Base-by-base conservation (phyloP, 495 filamentous ascomycete genomes). In the Penicillium pulvis region DNA sequence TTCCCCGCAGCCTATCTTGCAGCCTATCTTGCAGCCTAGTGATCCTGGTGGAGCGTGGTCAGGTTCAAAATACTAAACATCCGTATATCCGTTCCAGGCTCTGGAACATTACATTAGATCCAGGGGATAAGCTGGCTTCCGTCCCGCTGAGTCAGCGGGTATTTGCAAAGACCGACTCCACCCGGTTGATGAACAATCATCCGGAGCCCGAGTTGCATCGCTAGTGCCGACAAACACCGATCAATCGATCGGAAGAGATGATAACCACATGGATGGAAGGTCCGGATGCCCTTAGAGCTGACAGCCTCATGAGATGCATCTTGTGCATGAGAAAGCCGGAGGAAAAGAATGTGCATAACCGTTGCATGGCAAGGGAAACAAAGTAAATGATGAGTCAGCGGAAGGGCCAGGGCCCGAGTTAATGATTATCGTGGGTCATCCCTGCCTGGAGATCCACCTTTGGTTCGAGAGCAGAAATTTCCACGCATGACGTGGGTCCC, bases 381-480 rank as follows among this genome's bases (percentile, higher is more conserved):
- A 41, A 39, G 35, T 33, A 11, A 12, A 41, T n/a, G 44, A 47
- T 47, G 20, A 24, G 20, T 47, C 44, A 47, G 44, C 44, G 44
- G 44, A 47, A 47, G 8, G 14, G 10, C 10, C 44, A 26, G 24
- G 44, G 9, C 23, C 44, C 44, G 44, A 17, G 20, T 24, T 5
- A 26, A 26, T 26, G 9, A 14, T 24, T 10, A 1, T 12, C 1
- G 20, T 23, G 44, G 44, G 16, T n/a, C 17, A 12, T 39, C 31
- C 53, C 26, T 56, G 44, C 52, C 9, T 9, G 35, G 33, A 31
- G 53, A 28, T 56, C 56, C 50, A 47, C 50, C 20, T 10, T 31
- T 0, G 24, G 24, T 43, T 54, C 26, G 56, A 47, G 43, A 31
- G 56, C 56, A 53, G 56, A 58, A 26, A 58, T 48, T 59, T 55